Base-by-base conservation (phyloP, 1,284 basidiomycete species). In the Sanghuangporus sanghuang region DNA sequence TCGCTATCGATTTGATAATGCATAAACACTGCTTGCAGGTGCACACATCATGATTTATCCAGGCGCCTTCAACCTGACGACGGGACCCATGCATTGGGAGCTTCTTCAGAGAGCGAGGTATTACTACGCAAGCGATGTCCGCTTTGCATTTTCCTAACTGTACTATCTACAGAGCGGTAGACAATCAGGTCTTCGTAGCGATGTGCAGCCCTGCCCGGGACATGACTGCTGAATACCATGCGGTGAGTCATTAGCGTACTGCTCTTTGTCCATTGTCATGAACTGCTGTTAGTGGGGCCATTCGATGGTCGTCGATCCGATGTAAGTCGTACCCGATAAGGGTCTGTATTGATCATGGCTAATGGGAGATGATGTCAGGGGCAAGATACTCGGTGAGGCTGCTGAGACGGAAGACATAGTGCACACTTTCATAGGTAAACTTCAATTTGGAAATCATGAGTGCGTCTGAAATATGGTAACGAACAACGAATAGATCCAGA, bases 161-260 rank as follows among this genome's bases (percentile, higher is more conserved):
- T 14, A n/a, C 39, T 21, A 44, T 23, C 48, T 23, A 63, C 70
- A 95, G 95, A 63, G 96, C 96, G 8, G 85, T 95, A 36, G 96
- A 99, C 73, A 98, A 99, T 72, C 96, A 99, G 76, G 85, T 98
- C 21, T 99, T 87, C 77, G 87, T 97, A 67, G 85, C 92, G 2
- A 96, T 96, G 90, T 98, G 95, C 75, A 98, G 95, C 67, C 95
- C 96, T 38, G 95, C 97, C 1, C 85, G 96, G 42, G 92, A 97
- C 68, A 74, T 90, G 63, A 85, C 80, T 14, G 90, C 93, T 36
- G 82, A 79, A 18, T 96, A 96, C 73, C 92, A 96, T 73, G 93
- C 95, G 64, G 93, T 94, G 69, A 70, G 90, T 48, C 1, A n/a
- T 46, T 23, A 32, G 1, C 36, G 7, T 12, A 62, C 16, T 54